Base-by-base conservation (phyloP, 176 grass and related monocot genomes). In the Oryza longistaminata region DNA sequence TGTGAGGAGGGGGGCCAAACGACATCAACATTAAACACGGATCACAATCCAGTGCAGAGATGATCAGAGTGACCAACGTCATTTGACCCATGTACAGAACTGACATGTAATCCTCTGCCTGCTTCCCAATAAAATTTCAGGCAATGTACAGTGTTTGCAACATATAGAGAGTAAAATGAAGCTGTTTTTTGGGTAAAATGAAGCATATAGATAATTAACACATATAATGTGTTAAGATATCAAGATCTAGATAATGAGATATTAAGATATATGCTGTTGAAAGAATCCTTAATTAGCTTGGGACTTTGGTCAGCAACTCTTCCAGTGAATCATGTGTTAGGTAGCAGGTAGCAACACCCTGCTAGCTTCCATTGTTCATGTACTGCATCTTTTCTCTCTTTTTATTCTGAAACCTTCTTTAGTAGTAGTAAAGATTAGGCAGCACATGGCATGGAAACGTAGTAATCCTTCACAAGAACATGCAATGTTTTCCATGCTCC, bases 11-110 rank as follows among this genome's bases (percentile, higher is more conserved):
- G 60, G 27, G 16, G 21, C 29, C 82, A 84, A 84, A 53, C 73
- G 76, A 68, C 49, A 45, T n/a, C 11, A 7, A 74, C 74, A 78
- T 72, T 55, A 78, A 40, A 83, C 11, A 26, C 70, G 27, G 64
- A 76, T 24, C 33, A 21, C 6, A 42, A 79, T 58, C 24, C 15
- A 50, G 25, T 6, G 1, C 16, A 42, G 21, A 42, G 12, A 9
- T 35, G 17, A 16, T 43, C 42, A 43, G 42, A 43, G 34, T 43
- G 2, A 19, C 19, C 22, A 39, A 44, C 82, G 17, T 31, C 15
- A 29, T 84, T 35, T 42, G 42, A 67, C 25, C 81, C 5, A 61
- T 61, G 55, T 61, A 22, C 55, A 61, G 55, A 61, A 58, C 1
- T 19, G n/a, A 19, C 55, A 55, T 55, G 52, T 19, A 55, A 55